phyloP scores from a whole-genome alignment of 202 grass and related monocot species.

The Eragrostis tef region DNA sequence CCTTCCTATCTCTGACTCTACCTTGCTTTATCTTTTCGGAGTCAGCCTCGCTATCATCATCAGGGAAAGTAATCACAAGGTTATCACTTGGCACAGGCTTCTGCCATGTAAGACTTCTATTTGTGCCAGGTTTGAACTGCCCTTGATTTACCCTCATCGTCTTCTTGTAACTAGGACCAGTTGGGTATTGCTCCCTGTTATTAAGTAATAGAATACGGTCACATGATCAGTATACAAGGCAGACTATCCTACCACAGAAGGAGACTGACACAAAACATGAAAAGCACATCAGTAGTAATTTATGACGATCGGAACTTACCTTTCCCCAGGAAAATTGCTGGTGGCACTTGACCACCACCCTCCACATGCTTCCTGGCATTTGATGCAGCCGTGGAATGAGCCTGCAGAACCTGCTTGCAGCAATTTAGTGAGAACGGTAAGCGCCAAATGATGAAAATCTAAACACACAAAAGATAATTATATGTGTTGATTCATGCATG shows the following conservation, averaged over 20 bases:
- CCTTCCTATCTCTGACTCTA: constrained; percentile 42
- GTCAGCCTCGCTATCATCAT: constrained; percentile 81
- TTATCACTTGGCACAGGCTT: constrained; percentile 76
- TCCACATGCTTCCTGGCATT: constrained; percentile 40
- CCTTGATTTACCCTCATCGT: constrained; percentile 56
- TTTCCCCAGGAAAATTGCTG: constrained; percentile 37
- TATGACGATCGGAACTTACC: constrained; percentile 9
- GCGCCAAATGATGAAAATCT: constrained; percentile 14
- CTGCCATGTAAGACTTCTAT: constrained; percentile 74
- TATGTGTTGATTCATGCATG: background rate
- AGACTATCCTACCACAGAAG: background rate
- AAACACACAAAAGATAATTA: constrained; percentile 9
- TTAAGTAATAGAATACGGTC: constrained; percentile 31
- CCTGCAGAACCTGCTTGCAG: constrained; percentile 38
- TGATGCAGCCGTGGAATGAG: constrained; percentile 28
- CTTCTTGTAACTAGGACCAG: constrained; percentile 60
- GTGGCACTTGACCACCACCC: constrained; percentile 34
- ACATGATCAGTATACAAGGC: constrained; percentile 29
- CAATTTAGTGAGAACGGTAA: constrained; percentile 33
- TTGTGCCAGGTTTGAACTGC: constrained; percentile 70
- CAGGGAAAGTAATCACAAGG: constrained; percentile 91
- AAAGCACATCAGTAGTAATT: background rate
- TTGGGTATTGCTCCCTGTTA: constrained; percentile 53
- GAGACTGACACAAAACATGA: constrained; percentile 11
- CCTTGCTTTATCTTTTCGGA: constrained; percentile 56